Evolutionary conservation across 2,329 filamentous ascomycete genomes (phyloP).

Genomic region (Aureobasidium uvarum): DNA sequence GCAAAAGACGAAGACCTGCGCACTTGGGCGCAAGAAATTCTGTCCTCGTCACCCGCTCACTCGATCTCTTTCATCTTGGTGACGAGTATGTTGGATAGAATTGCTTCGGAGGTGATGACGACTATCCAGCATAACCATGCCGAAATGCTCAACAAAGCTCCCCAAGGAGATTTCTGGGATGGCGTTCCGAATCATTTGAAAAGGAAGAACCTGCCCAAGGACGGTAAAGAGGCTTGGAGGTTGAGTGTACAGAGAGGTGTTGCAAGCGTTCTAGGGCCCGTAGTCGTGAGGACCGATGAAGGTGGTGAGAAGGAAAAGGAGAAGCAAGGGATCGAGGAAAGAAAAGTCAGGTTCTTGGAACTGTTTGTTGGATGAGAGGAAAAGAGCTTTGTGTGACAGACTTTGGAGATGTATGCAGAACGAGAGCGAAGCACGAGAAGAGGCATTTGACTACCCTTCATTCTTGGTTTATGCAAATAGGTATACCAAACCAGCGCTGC

Average conservation of each 20-base stretch:
- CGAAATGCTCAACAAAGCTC: constrained; percentile 32
- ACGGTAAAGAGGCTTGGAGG: constrained; percentile 55
- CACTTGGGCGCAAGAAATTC: constrained; percentile 67
- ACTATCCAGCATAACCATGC: constrained; percentile 25
- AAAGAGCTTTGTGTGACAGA: not conserved
- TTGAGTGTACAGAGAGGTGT: constrained; percentile 61
- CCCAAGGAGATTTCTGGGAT: constrained; percentile 23
- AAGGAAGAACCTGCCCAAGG: constrained; percentile 40
- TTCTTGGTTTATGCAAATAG: too few relatives aligned
- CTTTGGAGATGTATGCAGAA: not conserved
- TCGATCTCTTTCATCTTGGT: constrained; percentile 89
- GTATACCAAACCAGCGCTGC: too few relatives aligned
- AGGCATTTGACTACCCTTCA: too few relatives aligned
- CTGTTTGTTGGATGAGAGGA: constrained; percentile 56
- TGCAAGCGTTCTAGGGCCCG: constrained; percentile 63
- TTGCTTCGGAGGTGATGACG: constrained; percentile 55
- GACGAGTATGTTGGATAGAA: constrained; percentile 67
- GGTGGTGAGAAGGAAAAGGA: constrained; percentile 56
- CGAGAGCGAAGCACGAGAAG: too few relatives aligned
- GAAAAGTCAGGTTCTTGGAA: constrained; percentile 65
- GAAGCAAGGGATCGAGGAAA: constrained; percentile 59
- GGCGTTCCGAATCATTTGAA: constrained; percentile 33
- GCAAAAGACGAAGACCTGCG: constrained; percentile 55
- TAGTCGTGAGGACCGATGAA: constrained; percentile 57
- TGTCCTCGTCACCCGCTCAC: constrained; percentile 70